A percentile compares a stretch with the other conserved stretches of the same genome.
Evolutionary conservation across 164 flowering plant species (phyloP).

Genomic region (Warburgia ugandensis): DNA sequence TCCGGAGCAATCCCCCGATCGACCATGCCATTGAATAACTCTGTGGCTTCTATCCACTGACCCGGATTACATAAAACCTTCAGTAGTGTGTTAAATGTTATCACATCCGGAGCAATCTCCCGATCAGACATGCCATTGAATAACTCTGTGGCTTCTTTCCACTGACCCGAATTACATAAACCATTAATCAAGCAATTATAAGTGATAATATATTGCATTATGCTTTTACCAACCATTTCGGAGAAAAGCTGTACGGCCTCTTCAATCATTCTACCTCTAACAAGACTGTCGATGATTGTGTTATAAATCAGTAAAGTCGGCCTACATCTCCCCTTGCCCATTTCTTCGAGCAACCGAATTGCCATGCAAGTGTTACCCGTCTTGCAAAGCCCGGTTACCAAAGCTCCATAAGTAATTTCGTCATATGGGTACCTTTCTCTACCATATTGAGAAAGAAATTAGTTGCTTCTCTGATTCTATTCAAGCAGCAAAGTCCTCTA

Average conservation of each 20-base stretch:
- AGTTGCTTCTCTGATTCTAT: background rate
- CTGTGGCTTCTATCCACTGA: no score
- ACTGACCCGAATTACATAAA: no score
- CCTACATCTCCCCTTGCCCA: background rate
- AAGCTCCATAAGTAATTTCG: slow-evolving; percentile 10
- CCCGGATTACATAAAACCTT: no score
- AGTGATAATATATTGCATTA: slow-evolving; percentile 1
- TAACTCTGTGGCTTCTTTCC: no score
- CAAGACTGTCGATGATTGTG: background rate
- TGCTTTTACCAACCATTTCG: background rate
- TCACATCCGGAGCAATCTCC: no score
- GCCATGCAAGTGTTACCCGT: background rate
- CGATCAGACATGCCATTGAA: no score
- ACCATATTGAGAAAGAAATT: background rate
- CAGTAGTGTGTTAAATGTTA: no score
- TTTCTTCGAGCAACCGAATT: slow-evolving; percentile 5
- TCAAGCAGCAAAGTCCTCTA: slow-evolving; percentile 8
- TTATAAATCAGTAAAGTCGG: background rate
- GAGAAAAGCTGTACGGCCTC: slow-evolving; percentile 1
- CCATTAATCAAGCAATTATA: no score
- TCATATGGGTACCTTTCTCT: slow-evolving; percentile 1
- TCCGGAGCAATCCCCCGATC: no score
- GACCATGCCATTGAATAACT: no score
- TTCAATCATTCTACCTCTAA: background rate
- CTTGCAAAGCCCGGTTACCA: slow-evolving; percentile 19